Evolutionary conservation across 2,329 filamentous ascomycete genomes (phyloP).

Genomic region (Aspergillus awamori): DNA sequence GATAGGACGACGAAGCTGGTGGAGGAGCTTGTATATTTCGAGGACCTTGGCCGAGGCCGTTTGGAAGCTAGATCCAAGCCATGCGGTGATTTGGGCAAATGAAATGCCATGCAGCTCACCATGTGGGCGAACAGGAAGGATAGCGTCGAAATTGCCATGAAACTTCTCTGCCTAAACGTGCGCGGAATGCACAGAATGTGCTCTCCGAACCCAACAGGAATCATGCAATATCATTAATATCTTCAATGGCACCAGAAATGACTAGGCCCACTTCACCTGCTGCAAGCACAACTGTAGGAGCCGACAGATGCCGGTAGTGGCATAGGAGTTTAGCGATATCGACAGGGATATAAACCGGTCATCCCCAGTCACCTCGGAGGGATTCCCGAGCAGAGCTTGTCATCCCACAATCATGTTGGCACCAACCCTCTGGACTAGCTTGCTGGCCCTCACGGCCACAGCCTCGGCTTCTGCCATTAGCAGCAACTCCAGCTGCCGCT

Average conservation of each 20-base stretch:
- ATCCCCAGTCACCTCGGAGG: neutral
- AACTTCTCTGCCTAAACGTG: neutral
- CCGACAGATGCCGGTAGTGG: neutral
- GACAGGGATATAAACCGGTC: constrained; percentile 2
- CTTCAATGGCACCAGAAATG: neutral
- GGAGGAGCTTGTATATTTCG: neutral
- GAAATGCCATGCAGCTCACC: neutral
- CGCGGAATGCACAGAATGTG: neutral
- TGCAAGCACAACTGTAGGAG: neutral
- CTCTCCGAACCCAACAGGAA: neutral
- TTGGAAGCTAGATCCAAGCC: neutral
- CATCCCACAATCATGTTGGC: neutral
- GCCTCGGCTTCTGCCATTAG: neutral
- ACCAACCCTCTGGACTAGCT: constrained; percentile 2
- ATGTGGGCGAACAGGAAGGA: neutral
- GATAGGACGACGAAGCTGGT: neutral
- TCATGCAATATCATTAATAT: neutral
- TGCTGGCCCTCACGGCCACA: constrained; percentile 6
- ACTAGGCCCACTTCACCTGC: neutral
- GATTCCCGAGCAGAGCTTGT: neutral
- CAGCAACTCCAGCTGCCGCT: constrained; percentile 3
- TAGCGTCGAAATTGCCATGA: neutral
- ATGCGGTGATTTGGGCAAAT: neutral
- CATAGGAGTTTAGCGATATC: neutral
- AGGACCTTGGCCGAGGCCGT: neutral